phyloP scores from a whole-genome alignment of 2,329 filamentous ascomycete species.

The Pezicula rhizophila region DNA sequence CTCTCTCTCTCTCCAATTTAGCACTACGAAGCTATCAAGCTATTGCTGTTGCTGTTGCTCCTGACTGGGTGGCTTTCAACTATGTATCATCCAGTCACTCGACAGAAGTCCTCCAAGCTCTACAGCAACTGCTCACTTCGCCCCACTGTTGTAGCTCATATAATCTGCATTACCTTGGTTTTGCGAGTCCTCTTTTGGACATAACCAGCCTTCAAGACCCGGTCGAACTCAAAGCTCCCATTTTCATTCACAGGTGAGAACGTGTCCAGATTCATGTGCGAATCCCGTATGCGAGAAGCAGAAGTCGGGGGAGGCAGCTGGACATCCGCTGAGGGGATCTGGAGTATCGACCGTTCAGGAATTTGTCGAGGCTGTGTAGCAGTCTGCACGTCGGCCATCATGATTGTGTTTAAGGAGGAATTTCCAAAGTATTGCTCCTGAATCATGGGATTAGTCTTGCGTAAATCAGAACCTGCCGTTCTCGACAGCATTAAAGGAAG shows the following conservation, averaged over 20 bases:
- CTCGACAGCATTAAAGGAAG: too few species aligned
- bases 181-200: constrained; percentile 86
- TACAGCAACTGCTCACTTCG: too few species aligned
- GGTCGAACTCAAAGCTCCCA: constrained; percentile 92
- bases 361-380: constrained; percentile 20
- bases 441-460: too few species aligned
- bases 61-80: neutral
- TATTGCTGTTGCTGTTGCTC: constrained; percentile 2
- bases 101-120: too few species aligned
- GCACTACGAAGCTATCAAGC: too few species aligned
- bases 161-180: constrained; percentile 63
- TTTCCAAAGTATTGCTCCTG: too few species aligned
- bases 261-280: constrained; percentile 51
- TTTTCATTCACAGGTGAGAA: constrained; percentile 89
- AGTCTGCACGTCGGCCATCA: constrained; percentile 8
- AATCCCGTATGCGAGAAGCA: constrained; percentile 21
- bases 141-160: neutral
- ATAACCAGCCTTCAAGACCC: constrained; percentile 82
- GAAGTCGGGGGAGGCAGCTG: constrained; percentile 16
- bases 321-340: constrained; percentile 15
- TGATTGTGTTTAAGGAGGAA: neutral
- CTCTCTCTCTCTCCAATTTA: too few species aligned
- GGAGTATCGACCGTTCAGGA: constrained; percentile 15
- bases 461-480: too few species aligned
- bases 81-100: neutral